Conservation (phyloP, 2,329 filamentous ascomycete species). For the Fusarium robinianum region DNA sequence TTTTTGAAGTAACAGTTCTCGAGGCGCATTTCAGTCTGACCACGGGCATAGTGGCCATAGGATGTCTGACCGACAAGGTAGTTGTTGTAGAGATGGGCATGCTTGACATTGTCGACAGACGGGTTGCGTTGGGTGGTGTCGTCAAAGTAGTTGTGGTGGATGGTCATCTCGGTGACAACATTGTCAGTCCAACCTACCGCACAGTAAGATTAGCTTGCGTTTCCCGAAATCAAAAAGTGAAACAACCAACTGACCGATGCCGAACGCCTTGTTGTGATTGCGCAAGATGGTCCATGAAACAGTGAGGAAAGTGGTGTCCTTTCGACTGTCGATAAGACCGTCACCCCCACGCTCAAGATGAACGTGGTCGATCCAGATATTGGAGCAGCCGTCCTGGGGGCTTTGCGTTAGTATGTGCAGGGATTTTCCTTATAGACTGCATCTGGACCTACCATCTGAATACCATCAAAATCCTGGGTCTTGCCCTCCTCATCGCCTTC, state of each 20-base stretch:
- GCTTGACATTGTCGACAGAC: conserved; percentile 32
- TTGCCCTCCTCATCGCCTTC: conserved; percentile 31
- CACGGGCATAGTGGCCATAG: conserved; percentile 35
- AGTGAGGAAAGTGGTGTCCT: conserved; percentile 34
- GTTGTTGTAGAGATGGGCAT: conserved; percentile 38
- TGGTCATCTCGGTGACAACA: conserved; percentile 28
- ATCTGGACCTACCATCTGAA: conserved; percentile 27
- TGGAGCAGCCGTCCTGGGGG: conserved; percentile 21
- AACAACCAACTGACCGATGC: conserved; percentile 34
- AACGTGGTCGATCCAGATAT: conserved; percentile 37
- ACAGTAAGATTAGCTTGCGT: background rate
- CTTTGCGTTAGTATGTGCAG: background rate
- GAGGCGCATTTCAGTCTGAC: conserved; percentile 30
- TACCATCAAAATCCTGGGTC: conserved; percentile 33
- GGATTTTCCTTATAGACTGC: accelerated
- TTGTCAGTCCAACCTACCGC: conserved; percentile 36
- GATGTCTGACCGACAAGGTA: conserved; percentile 30
- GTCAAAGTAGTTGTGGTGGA: conserved; percentile 36
- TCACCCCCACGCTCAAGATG: conserved; percentile 32
- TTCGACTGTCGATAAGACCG: conserved; percentile 33
- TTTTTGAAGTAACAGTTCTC: conserved; percentile 36
- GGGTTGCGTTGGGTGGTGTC: conserved; percentile 34
- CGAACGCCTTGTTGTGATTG: conserved; percentile 36
- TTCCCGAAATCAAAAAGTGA: too few species aligned
- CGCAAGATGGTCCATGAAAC: conserved; percentile 34